A percentile compares a stretch with the other conserved stretches of the same genome.
phyloP scores from a whole-genome alignment of 345 rosid genomes.

The Eucalyptus rudis region DNA sequence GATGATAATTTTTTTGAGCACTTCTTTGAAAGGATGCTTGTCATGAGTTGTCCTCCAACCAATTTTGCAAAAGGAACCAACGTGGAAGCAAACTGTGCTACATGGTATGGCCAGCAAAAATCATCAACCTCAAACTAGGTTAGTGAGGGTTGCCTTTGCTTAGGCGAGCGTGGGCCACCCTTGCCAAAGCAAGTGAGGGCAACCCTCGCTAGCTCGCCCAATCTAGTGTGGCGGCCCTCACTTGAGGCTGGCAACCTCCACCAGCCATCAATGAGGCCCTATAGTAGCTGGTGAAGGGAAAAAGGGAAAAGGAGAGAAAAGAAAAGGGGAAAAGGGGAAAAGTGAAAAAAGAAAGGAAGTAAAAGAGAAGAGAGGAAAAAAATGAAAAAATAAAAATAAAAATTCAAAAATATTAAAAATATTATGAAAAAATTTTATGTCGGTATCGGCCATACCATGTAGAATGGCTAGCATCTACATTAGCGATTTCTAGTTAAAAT shows the following conservation, averaged over 20 bases:
- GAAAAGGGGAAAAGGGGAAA: background rate
- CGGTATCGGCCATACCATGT: accelerated
- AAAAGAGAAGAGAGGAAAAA: accelerated
- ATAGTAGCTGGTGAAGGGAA: background rate
- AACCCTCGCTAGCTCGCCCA: background rate
- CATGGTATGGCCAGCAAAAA: accelerated
- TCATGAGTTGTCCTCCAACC: background rate
- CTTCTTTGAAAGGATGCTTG: background rate
- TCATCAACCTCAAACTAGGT: background rate
- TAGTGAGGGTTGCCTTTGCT: accelerated
- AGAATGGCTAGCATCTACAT: accelerated
- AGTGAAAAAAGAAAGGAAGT: accelerated
- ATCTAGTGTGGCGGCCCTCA: accelerated
- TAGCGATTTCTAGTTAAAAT: accelerated
- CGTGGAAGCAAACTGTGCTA: accelerated
- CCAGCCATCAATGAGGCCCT: background rate
- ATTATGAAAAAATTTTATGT: too few relatives aligned
- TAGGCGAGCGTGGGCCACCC: background rate
- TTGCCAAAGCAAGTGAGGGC: background rate
- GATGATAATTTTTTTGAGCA: background rate
- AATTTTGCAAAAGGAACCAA: background rate
- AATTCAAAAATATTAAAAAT: too few relatives aligned
- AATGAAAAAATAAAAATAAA: too few relatives aligned
- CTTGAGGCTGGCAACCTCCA: background rate
- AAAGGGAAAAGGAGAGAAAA: background rate